Evolutionary conservation across 140 eudicot genomes (phyloP), one percentile per base, ranked within the genome.

Genomic region (Cichorium intybus): DNA sequence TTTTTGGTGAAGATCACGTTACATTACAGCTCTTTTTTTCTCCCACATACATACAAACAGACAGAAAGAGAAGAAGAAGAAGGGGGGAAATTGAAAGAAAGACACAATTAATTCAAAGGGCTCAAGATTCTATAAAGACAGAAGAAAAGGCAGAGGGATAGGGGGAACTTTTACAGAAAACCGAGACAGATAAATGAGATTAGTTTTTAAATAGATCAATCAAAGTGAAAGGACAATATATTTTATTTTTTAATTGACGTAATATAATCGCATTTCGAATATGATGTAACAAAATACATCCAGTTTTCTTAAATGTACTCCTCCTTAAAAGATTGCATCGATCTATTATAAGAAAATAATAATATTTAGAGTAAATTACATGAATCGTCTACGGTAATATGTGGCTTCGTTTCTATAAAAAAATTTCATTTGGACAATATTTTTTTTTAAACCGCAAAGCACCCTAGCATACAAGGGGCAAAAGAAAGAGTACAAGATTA

Each of bases 71-170:
- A 51, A 52, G 52, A 64, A 50, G 53, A 11, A 51, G 51, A 29
- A 37, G 52, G 34, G 70, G 45, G 78, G 73, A 27, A 64, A 65
- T 65, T 65, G 66, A 46, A 63, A 57, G 66, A 21, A 33, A 49
- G 56, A 64, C 60, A 52, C 49, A 62, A 58, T 59, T 37, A 75
- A 75, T 66, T 59, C 63, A 67, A 75, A 67, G 37, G 79, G 79
- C 79, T 66, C 79, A 17, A 39, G 70, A 51, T 67, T 75, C 79
- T 21, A 75, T 75, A 75, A 75, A 67, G 75, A 51, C 58, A 60
- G 68, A 67, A 59, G 41, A 28, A 64, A 59, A 74, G 59, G 64
- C 48, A 75, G 50, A 24, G 15, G 17, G 11, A 53, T 50, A 64
- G 55, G 21, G 28, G 41, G 51, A 37, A 29, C 61, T 60, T 71